Conservation (phyloP, 2,329 filamentous ascomycete genomes). For the Bipolaris bicolor region DNA sequence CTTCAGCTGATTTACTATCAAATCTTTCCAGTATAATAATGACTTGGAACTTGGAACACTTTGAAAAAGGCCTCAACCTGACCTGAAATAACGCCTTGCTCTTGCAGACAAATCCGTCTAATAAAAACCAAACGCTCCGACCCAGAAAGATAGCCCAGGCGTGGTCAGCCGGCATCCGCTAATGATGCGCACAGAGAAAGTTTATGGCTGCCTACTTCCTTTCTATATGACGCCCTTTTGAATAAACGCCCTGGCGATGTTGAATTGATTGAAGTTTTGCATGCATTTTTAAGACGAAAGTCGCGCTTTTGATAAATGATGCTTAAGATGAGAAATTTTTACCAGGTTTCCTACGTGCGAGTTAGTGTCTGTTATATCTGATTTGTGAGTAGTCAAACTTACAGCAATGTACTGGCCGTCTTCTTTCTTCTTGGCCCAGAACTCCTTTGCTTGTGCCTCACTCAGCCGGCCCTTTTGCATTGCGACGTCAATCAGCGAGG, state of each 20-base stretch:
- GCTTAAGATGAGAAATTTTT: background rate
- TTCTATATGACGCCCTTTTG: conserved; percentile 15
- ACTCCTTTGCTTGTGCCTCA: conserved; percentile 78
- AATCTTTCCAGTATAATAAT: background rate
- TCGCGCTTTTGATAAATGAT: conserved; percentile 2
- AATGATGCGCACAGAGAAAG: conserved; percentile 1
- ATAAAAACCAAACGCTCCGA: conserved; percentile 1
- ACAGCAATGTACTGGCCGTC: conserved; percentile 93
- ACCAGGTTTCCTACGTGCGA: conserved; percentile 12
- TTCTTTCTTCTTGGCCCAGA: conserved; percentile 91
- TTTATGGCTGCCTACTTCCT: conserved; percentile 4
- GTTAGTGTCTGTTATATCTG: background rate
- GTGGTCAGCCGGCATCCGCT: background rate
- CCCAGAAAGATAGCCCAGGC: conserved; percentile 4
- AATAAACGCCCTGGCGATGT: conserved; percentile 18
- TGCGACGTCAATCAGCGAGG: conserved; percentile 84
- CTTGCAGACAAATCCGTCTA: conserved; percentile 13
- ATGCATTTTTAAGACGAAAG: conserved; percentile 8
- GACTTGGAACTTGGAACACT: background rate
- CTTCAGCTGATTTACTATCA: background rate
- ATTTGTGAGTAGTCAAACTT: conserved; percentile 27
- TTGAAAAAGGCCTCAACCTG: no score
- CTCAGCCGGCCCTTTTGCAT: conserved; percentile 91
- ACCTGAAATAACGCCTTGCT: conserved; percentile 14
- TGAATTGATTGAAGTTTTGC: conserved; percentile 7